Evolutionary conservation across 768 basidiomycete genomes (phyloP), one percentile per base, ranked within the genome.

Genomic region (Clavulina sp.): DNA sequence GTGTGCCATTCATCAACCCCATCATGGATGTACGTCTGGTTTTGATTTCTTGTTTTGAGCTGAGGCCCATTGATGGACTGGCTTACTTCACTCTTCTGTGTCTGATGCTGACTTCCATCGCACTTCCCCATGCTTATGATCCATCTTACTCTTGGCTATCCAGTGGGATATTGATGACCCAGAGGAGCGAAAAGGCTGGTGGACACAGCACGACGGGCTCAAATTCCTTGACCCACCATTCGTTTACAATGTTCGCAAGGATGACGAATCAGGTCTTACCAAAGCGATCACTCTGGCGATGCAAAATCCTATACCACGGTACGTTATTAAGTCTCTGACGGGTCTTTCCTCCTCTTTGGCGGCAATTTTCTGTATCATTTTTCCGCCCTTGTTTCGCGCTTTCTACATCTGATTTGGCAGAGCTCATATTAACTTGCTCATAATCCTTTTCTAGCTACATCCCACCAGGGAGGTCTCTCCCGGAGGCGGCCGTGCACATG

Each of bases 1-100:
- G 58, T 5, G 47, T 63, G 2, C 63, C 63, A 2, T 64, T 64
- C 53, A 59, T 64, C 55, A 63, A 63, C 50, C 62, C 62, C 4
- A 53, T 64, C 51, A 24, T 16, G 9, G 26, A 9, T 16, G 43
- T 46, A 28, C 13, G 24, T 16, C 9, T 46, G 43, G 26, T 46
- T 24, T 52, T 34, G 50, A 4, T n/a, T 55, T 40, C 56, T 51
- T 4, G 56, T 52, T 33, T 55, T 56, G 19, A 55, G 51, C 1
- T 50, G 56, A 7, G 52, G 56, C 43, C 49, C 60, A 28, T 56
- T 57, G 5, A 43, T 63, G 2, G 62, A 62, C 3, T 64, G 63
- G 52, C 58, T 64, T 54, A 63, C 62, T 50, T 61, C 62, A 3
- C 52, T 64, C 51, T 9, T 16, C 13, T 9, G 13, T 16, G 43